Evolutionary conservation across 768 basidiomycete species (phyloP).

Genomic region (Termitomyces sp.): DNA sequence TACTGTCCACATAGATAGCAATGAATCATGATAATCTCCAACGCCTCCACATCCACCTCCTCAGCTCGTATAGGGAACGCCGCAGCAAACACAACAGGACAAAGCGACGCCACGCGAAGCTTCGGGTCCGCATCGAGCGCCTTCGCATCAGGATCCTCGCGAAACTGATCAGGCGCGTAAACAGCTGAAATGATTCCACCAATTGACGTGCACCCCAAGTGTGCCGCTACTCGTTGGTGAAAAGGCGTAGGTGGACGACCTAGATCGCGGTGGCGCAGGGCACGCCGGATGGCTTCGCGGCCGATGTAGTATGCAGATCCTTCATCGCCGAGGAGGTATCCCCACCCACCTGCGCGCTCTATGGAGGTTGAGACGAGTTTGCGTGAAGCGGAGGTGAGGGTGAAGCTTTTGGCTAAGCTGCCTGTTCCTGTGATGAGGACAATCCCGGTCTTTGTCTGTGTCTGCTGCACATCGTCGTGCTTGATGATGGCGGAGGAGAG

Average conservation of each 20-base stretch:
- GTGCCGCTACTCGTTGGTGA: conserved; percentile 13
- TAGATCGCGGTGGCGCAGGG: conserved; percentile 14
- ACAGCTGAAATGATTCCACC: conserved; percentile 20
- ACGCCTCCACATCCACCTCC: conserved; percentile 15
- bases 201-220: conserved; percentile 18
- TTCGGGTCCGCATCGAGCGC: conserved; percentile 19
- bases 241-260: conserved; percentile 17
- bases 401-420: conserved; percentile 20
- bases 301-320: conserved; percentile 23
- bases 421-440: conserved; percentile 23
- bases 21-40: conserved; percentile 21
- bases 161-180: conserved; percentile 15
- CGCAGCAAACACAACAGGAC: conserved; percentile 15
- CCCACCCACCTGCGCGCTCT: conserved; percentile 22
- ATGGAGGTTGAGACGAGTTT: conserved; percentile 12
- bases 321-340: conserved; percentile 24
- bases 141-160: conserved; percentile 1
- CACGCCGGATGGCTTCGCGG: conserved; percentile 19
- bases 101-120: conserved; percentile 21
- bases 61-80: conserved; percentile 14
- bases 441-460: conserved; percentile 16
- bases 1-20: no score
- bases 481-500: conserved; percentile 21
- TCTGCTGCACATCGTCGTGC: neutral
- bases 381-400: conserved; percentile 7